Conservation (phyloP, 441 rosid genomes). For the Sinapis alba region DNA sequence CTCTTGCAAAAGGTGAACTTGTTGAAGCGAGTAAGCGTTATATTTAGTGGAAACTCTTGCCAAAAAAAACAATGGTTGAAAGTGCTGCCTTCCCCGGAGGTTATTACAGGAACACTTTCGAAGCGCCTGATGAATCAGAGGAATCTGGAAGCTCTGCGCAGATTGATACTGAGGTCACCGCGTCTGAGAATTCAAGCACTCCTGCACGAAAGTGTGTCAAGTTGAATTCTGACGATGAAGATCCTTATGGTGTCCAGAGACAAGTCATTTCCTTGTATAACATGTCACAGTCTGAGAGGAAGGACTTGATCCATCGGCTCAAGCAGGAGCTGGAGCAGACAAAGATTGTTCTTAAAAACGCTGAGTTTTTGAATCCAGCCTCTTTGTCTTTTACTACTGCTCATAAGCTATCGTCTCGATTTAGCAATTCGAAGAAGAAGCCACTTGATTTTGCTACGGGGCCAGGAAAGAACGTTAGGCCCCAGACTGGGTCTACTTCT, state of each 20-base stretch:
- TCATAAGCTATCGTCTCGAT: constrained; percentile 36
- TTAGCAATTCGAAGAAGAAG: constrained; percentile 38
- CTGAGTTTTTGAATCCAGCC: constrained; percentile 45
- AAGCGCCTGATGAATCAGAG: constrained; percentile 59
- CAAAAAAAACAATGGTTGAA: constrained; percentile 50
- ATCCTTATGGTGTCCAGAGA: constrained; percentile 49
- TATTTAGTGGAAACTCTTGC: constrained; percentile 22
- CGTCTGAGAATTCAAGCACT: constrained; percentile 60
- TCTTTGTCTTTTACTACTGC: constrained; percentile 50
- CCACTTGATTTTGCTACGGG: constrained; percentile 48
- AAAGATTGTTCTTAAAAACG: constrained; percentile 51
- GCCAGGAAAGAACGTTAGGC: constrained; percentile 50
- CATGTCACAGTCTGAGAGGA: constrained; percentile 53
- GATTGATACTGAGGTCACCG: constrained; percentile 58
- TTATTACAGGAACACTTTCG: constrained; percentile 50
- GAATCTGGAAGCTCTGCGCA: constrained; percentile 67
- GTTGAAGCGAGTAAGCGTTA: constrained; percentile 15
- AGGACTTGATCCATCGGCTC: constrained; percentile 48
- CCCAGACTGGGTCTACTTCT: constrained; percentile 35
- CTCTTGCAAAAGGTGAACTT: constrained; percentile 13
- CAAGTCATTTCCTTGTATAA: constrained; percentile 53
- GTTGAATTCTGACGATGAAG: constrained; percentile 51
- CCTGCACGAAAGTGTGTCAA: constrained; percentile 55
- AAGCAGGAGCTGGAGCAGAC: constrained; percentile 60
- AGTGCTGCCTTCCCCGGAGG: constrained; percentile 57